phyloP scores from a whole-genome alignment of 108 stramenopile species.

The Seminavis robusta region DNA sequence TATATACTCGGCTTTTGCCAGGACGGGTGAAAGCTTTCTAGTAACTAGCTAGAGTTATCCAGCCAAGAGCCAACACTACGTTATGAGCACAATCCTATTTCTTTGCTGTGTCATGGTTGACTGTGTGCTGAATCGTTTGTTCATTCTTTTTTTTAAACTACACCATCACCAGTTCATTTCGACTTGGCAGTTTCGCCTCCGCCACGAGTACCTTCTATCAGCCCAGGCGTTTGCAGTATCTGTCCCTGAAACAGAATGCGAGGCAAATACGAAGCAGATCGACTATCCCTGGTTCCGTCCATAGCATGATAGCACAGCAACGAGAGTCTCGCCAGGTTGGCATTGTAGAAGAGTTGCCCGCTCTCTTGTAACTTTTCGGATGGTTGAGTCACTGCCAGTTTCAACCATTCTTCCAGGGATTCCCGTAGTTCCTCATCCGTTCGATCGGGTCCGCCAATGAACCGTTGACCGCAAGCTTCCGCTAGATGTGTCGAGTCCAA shows the following conservation, averaged over 20 bases:
- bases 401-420: constrained; percentile 55
- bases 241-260: constrained; percentile 53
- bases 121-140: no score
- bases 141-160: no score
- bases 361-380: constrained; percentile 1
- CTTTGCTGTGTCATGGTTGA: no score
- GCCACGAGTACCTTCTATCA: no score
- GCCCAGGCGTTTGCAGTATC: no score
- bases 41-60: no score
- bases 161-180: no score
- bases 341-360: constrained; percentile 42
- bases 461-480: constrained; percentile 72
- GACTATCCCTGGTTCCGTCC: constrained; percentile 47
- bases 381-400: constrained; percentile 42
- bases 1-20: no score
- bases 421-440: constrained; percentile 58
- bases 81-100: no score
- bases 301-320: constrained; percentile 65
- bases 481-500: constrained; percentile 32
- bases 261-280: constrained; percentile 45
- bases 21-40: no score
- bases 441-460: constrained; percentile 52
- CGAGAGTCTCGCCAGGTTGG: constrained; percentile 64
- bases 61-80: no score
- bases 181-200: no score